These are phyloP conservation scores for Phialemonium atrogriseum DNA, from an alignment of 2,329 filamentous ascomycete genomes.

Conservation along the genomic window DNA sequence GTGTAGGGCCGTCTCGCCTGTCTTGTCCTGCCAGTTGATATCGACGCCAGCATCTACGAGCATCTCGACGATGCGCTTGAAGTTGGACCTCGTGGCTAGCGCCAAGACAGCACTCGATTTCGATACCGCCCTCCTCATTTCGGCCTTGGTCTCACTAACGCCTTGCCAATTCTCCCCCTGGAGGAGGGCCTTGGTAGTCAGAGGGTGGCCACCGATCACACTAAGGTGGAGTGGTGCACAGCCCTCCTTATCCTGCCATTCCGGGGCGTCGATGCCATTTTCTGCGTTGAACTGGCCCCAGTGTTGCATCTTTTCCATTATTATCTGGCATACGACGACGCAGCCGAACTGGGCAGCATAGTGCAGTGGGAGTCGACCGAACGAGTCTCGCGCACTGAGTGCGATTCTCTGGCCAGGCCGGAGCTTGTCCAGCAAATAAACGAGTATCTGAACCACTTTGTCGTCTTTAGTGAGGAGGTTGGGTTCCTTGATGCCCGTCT, in stretches of 20 bases:
- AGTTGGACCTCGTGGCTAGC: conserved; percentile 83
- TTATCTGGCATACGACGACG: conserved; percentile 76
- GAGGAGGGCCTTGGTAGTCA: conserved; percentile 75
- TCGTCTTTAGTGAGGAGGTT: conserved; percentile 61
- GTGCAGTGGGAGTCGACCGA: conserved; percentile 79
- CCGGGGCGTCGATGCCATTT: conserved; percentile 74
- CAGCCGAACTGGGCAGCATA: conserved; percentile 95
- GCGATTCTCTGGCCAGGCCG: conserved; percentile 58
- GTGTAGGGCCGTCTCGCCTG: conserved; percentile 86
- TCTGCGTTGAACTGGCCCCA: conserved; percentile 83
- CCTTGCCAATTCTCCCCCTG: conserved; percentile 73
- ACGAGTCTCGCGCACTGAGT: conserved; percentile 62
- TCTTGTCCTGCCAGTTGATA: conserved; percentile 86
- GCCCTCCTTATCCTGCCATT: conserved; percentile 91
- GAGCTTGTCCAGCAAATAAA: conserved; percentile 58
- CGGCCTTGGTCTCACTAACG: conserved; percentile 50
- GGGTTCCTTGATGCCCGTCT: conserved; percentile 58
- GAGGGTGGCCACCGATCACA: conserved; percentile 81
- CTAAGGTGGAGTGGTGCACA: conserved; percentile 86
- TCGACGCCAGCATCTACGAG: conserved; percentile 86
- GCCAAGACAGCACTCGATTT: conserved; percentile 84
- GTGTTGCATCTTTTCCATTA: conserved; percentile 81
- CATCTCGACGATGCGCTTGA: conserved; percentile 73
- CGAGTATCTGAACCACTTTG: conserved; percentile 62
- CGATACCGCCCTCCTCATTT: conserved; percentile 60